Base-by-base conservation (phyloP, 2,329 filamentous ascomycete species). In the Aspergillus quadricinctus region DNA sequence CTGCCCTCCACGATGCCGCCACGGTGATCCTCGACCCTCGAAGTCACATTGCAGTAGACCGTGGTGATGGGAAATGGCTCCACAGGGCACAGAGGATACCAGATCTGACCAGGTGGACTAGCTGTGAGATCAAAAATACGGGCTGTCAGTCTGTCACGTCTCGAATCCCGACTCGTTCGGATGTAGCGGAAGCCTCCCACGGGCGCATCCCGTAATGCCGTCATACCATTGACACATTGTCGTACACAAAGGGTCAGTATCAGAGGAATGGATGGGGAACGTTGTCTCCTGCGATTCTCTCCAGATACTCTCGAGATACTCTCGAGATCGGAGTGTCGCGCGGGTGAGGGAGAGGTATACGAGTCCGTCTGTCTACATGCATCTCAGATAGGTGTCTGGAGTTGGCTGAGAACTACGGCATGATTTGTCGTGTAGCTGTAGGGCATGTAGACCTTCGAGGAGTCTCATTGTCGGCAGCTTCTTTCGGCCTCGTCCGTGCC, bases 241-340 rank as follows among this genome's bases (percentile, higher is more conserved):
- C 60, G 29, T 63, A 70, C 51, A 64, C 65, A 48, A 67, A 71
- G 2, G 77, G 74, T 4, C 73, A 75, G 61, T 81, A 78, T 80
- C 78, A 0, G 78, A 81, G 10, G 77, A 80, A 9, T 83, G 73
- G 2, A 81, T 75, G 0, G 81, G 80, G 60, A 84, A 83, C 0
- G 81, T 84, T 3, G 80, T 80, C 60, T 83, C 80, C 11, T 72
- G 69, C 3, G 84, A 71, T 0, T 79, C 80, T 1, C 71, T 63
- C 81, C 81, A 11, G 29, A 14, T 31, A 31, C 29, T 31, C 3
- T 11, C 10, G 9, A 10, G 28, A 14, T 31, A 31, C 29, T 31
- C 3, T 11, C 10, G 9, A 10, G 28, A 28, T 28, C 28, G 28
- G 28, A 9, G 28, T 7, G 7, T 28, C 28, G 9, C 28, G n/a